Percentiles rank a stretch among this genome's conserved stretches.
Evolutionary conservation across 2,329 filamentous ascomycete genomes (phyloP).

Genomic region (Ustulina deusta): DNA sequence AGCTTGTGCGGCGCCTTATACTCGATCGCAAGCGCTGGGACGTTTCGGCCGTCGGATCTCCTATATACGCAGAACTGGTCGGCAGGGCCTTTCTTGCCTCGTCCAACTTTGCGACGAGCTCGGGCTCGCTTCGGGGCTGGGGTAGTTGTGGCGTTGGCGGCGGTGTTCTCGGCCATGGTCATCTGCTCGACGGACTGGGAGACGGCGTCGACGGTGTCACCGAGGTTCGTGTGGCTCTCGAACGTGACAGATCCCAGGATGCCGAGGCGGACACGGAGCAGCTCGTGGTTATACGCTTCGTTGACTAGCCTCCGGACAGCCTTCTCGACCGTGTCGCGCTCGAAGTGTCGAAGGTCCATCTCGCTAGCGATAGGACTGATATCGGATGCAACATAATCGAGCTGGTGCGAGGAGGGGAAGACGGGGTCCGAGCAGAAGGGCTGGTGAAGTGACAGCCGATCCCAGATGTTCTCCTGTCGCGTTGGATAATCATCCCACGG

Average conservation of each 20-base stretch:
- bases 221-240: constrained; percentile 54
- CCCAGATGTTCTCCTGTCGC: constrained; percentile 51
- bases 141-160: constrained; percentile 24
- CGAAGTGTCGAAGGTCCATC: constrained; percentile 51
- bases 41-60: constrained; percentile 40
- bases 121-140: constrained; percentile 24
- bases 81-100: constrained; percentile 48
- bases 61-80: constrained; percentile 52
- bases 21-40: constrained; percentile 50
- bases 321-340: constrained; percentile 54
- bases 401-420: constrained; percentile 52
- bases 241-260: constrained; percentile 53
- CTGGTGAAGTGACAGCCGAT: constrained; percentile 41
- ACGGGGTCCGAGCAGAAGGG: constrained; percentile 46
- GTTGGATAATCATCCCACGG: constrained; percentile 52
- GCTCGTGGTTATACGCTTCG: constrained; percentile 45
- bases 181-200: constrained; percentile 46
- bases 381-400: constrained; percentile 52
- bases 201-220: constrained; percentile 41
- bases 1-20: constrained; percentile 48
- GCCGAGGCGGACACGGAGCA: constrained; percentile 48
- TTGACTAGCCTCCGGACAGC: constrained; percentile 53
- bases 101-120: constrained; percentile 40
- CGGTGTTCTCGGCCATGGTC: constrained; percentile 34
- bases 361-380: constrained; percentile 53